These are phyloP conservation scores for Chlamydomonas sphaeroides DNA, from an alignment of 139 green algal species.

Conservation along the genomic window DNA sequence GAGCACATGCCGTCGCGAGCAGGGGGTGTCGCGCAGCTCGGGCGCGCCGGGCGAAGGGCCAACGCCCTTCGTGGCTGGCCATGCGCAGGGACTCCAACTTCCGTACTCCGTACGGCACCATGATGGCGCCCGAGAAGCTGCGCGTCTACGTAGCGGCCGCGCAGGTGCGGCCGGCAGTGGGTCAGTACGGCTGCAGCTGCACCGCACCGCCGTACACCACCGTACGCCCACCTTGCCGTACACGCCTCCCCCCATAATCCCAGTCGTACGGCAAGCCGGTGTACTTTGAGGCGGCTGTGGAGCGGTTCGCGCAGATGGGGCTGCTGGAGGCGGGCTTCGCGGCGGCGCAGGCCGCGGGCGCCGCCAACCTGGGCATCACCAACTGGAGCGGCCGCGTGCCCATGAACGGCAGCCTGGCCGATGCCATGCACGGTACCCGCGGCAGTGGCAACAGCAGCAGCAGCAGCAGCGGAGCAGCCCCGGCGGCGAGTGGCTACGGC, in stretches of 20 bases:
- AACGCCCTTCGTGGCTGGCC: too few species aligned
- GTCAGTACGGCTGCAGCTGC: too few species aligned
- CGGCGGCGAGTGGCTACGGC: too few species aligned
- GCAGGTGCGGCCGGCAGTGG: too few species aligned
- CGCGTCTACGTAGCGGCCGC: neutral
- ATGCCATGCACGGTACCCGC: neutral
- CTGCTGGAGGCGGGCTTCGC: neutral
- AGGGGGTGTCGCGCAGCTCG: too few species aligned
- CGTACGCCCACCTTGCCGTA: too few species aligned
- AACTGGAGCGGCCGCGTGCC: slow-evolving; percentile 11
- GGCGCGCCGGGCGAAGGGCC: too few species aligned
- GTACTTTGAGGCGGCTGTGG: slow-evolving; percentile 11
- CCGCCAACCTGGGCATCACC: slow-evolving; percentile 18
- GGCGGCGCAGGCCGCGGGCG: neutral
- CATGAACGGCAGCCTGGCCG: neutral
- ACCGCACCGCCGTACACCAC: too few species aligned
- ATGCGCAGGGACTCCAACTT: slow-evolving; percentile 37
- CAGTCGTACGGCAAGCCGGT: neutral
- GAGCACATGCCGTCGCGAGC: too few species aligned
- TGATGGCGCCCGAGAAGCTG: slow-evolving; percentile 2
- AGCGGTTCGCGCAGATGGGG: neutral
- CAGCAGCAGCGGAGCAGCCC: too few species aligned
- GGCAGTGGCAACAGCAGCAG: too few species aligned
- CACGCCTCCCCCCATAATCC: neutral
- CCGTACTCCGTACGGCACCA: slow-evolving; percentile 10